A percentile compares a stretch with the other conserved stretches of the same genome.
Evolutionary conservation across 2,329 filamentous ascomycete species (phyloP).

Genomic region (Calonectria fujianensis): DNA sequence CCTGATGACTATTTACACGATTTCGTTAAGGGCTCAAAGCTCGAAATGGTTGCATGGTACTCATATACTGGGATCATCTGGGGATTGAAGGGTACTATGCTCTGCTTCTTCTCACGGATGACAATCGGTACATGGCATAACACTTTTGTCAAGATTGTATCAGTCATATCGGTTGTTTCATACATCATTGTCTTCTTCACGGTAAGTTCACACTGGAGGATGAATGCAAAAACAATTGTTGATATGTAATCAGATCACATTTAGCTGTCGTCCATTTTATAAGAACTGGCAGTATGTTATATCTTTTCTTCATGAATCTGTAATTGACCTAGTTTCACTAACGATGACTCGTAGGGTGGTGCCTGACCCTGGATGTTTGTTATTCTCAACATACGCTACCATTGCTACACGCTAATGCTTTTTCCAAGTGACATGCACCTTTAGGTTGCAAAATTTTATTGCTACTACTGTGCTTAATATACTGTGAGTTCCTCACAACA

Average conservation of each 20-base stretch:
- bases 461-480: slow-evolving; percentile 49
- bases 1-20: slow-evolving; percentile 54
- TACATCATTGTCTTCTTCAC: slow-evolving; percentile 49
- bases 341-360: slow-evolving; percentile 39
- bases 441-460: slow-evolving; percentile 47
- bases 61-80: slow-evolving; percentile 61
- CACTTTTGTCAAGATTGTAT: slow-evolving; percentile 46
- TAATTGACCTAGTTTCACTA: neutral
- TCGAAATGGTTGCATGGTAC: slow-evolving; percentile 64
- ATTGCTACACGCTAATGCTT: neutral
- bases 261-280: slow-evolving; percentile 47
- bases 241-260: slow-evolving; percentile 37
- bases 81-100: slow-evolving; percentile 56
- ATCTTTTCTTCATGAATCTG: too few relatives aligned
- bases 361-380: slow-evolving; percentile 45
- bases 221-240: neutral
- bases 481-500: slow-evolving; percentile 35
- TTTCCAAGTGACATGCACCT: slow-evolving; percentile 35
- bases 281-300: slow-evolving; percentile 53
- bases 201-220: slow-evolving; percentile 23
- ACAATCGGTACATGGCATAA: slow-evolving; percentile 54
- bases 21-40: slow-evolving; percentile 58
- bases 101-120: slow-evolving; percentile 56
- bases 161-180: neutral
- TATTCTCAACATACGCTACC: too few relatives aligned